phyloP scores from a whole-genome alignment of 73 alveolate genomes.

The Tetrahymena borealis region DNA sequence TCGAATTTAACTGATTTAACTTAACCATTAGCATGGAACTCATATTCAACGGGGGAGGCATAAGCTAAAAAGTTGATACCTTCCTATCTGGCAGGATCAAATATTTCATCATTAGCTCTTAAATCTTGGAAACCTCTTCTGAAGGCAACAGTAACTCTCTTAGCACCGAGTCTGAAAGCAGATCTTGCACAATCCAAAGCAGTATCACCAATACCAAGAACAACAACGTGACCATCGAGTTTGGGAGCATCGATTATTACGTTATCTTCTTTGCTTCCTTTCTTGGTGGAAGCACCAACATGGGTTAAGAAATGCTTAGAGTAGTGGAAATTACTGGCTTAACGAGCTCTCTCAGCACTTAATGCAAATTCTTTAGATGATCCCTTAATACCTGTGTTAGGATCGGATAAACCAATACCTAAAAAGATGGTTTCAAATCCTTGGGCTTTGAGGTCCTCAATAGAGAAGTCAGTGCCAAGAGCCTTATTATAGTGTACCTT shows the following conservation, averaged over 20 bases:
- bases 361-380: background rate
- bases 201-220: constrained; percentile 78
- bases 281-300: constrained; percentile 2
- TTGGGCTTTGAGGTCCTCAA: constrained; percentile 36
- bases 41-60: constrained; percentile 43
- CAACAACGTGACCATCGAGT: constrained; percentile 71
- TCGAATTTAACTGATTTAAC: constrained; percentile 46
- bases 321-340: constrained; percentile 29
- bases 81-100: constrained; percentile 49
- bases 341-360: constrained; percentile 21
- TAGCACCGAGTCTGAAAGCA: constrained; percentile 77
- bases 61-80: constrained; percentile 57
- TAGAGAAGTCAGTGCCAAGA: constrained; percentile 50
- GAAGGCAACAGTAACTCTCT: constrained; percentile 65
- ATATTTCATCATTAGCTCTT: constrained; percentile 60
- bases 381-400: constrained; percentile 39
- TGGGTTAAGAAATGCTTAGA: constrained; percentile 37
- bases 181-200: constrained; percentile 81
- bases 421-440: constrained; percentile 47
- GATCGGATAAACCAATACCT: constrained; percentile 46
- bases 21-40: constrained; percentile 27
- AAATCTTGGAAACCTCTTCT: constrained; percentile 66
- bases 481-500: constrained; percentile 40
- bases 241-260: constrained; percentile 47
- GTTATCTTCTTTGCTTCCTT: constrained; percentile 21